Evolutionary conservation across 208 protist species (phyloP).

Genomic region (Leishmania tropica): DNA sequence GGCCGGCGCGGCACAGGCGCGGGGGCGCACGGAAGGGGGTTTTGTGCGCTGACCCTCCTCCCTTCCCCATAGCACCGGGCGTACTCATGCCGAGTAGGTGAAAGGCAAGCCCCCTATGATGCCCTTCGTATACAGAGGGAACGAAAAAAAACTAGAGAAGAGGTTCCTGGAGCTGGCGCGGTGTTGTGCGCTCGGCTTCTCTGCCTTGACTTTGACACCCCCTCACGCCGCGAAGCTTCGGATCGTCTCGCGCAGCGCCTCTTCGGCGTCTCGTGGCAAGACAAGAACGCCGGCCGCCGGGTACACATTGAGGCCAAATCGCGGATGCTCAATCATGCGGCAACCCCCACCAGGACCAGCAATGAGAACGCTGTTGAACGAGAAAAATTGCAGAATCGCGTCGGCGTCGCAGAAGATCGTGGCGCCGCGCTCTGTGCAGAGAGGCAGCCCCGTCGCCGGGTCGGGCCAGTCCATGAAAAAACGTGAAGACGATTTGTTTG

Average conservation of each 20-base stretch:
- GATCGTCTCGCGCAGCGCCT: constrained; percentile 19
- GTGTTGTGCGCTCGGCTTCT: not conserved
- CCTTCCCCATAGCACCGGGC: not conserved
- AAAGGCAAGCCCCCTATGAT: not conserved
- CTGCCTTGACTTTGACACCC: not conserved
- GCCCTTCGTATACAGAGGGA: not conserved
- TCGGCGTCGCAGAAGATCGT: constrained; percentile 44
- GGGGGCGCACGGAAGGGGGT: not conserved
- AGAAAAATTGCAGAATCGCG: constrained; percentile 51
- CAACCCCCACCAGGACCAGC: constrained; percentile 44
- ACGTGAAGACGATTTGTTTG: not conserved
- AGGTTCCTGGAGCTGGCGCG: not conserved
- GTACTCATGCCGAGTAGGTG: not conserved
- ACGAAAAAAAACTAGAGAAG: not conserved
- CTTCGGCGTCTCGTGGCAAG: constrained; percentile 18
- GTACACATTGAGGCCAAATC: constrained; percentile 50
- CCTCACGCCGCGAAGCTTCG: constrained; percentile 13
- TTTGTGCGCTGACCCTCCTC: not conserved
- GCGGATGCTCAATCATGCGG: constrained; percentile 56
- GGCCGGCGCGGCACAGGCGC: not conserved
- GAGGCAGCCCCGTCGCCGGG: constrained; percentile 52
- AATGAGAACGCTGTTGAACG: constrained; percentile 44
- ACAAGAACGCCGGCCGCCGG: constrained; percentile 39
- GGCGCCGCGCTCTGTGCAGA: constrained; percentile 30
- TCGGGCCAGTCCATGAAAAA: constrained; percentile 60